Base-by-base conservation (phyloP, 2,329 filamentous ascomycete species). In the Knoxdaviesia capensis region DNA sequence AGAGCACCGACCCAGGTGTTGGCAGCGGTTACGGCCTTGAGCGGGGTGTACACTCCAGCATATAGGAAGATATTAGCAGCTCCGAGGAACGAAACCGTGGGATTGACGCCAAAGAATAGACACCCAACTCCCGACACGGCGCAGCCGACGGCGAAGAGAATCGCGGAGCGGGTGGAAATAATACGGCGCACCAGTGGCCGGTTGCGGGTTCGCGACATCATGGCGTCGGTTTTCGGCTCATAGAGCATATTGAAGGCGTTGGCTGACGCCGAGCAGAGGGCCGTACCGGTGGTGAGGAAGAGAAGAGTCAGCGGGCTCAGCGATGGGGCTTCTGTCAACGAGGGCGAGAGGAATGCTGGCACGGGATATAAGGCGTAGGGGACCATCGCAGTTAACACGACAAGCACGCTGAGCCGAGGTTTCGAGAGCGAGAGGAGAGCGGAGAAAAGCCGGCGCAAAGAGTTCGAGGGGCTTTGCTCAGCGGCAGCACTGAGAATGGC, bases 211-310 rank as follows among this genome's bases (percentile, higher is more conserved):
- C 90, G 76, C 34, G 73, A 77, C 90, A 98, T 98, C 52, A 81
- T 76, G 38, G 86, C 84, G 58, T 98, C 90, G 54, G 87, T 87
- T 45, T 77, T 69, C 7, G 78, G 82, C 60, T 98, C 90, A 60
- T 94, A 86, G 45, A 94, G 75, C 90, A 98, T 98, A 60, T 98
- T 98, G 49, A 96, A 68, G 2, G 90, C 75, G 56, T 98, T 98
- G 37, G 90, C 90, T 45, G 81, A 84, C 37, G 87, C 85, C n/a
- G 76, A 82, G 57, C 84, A 90, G 20, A 94, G 69, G 5, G 87
- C 77, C 0, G 90, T 96, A 45, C 90, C 88, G 4, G 75, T 75
- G 0, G 88, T 94, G 41, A 98, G 75, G 64, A 94, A 96, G 41
- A 92, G 68, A 11, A 96, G 77, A 6, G 90, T 98, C 42, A 96